Percentiles rank a stretch among this genome's conserved stretches.
Conservation (phyloP, 345 rosid species). For the Combretum micranthum region DNA sequence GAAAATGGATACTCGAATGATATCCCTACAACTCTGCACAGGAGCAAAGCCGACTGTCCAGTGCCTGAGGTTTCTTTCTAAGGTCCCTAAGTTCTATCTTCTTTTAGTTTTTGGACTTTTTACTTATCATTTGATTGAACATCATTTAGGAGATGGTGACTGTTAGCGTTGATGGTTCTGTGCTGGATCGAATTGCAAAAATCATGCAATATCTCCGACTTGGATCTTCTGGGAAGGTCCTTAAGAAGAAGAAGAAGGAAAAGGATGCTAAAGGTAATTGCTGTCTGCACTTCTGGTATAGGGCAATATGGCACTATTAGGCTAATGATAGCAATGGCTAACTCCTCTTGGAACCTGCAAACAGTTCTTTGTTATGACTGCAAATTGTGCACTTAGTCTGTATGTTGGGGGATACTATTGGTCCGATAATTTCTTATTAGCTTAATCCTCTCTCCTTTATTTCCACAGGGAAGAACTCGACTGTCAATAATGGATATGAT, state of each 20-base stretch:
- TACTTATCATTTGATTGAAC: conserved; percentile 12
- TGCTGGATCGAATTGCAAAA: conserved; percentile 92
- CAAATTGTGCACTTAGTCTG: background rate
- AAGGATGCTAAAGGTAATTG: conserved; percentile 64
- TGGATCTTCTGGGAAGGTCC: conserved; percentile 97
- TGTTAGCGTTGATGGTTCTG: conserved; percentile 89
- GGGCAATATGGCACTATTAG: too few relatives aligned
- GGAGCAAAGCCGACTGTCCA: conserved; percentile 98
- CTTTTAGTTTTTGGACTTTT: conserved; percentile 13
- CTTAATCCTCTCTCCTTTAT: conserved; percentile 1
- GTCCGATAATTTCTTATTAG: background rate
- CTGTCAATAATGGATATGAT: conserved; percentile 40
- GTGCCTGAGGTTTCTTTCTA: conserved; percentile 63
- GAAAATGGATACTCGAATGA: conserved; percentile 85
- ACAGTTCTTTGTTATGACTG: too few relatives aligned
- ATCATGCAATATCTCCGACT: conserved; percentile 97
- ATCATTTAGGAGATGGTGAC: conserved; percentile 78
- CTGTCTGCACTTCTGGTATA: background rate
- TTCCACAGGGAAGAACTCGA: conserved; percentile 44
- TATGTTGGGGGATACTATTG: background rate
- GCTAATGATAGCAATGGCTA: background rate
- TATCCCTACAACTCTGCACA: conserved; percentile 92
- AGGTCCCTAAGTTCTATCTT: conserved; percentile 3
- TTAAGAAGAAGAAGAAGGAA: conserved; percentile 98
- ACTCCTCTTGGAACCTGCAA: too few relatives aligned